These are phyloP conservation scores for Syzygium syzygioides DNA, from an alignment of 441 rosid genomes.

Conservation along the genomic window DNA sequence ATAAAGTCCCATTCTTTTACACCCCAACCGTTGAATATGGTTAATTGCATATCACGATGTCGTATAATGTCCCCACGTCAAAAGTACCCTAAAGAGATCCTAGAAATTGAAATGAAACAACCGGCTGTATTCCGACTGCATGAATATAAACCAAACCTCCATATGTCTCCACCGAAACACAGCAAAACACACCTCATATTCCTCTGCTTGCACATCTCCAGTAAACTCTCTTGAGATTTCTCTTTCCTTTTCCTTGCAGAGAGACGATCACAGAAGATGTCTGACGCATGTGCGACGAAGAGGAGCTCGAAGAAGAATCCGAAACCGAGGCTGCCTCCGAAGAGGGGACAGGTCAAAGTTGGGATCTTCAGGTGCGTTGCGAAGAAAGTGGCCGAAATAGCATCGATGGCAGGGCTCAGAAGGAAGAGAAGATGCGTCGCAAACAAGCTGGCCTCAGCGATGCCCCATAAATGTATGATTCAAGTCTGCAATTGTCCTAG, in stretches of 20 bases:
- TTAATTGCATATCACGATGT: not conserved
- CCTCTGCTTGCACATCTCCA: not conserved
- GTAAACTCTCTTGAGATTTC: not conserved
- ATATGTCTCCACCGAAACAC: not conserved
- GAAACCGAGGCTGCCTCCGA: slow-evolving; percentile 22
- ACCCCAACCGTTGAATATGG: too few relatives aligned
- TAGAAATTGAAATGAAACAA: not conserved
- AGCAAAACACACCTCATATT: not conserved
- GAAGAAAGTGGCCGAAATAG: not conserved
- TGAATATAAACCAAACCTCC: not conserved
- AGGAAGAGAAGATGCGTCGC: slow-evolving; percentile 3
- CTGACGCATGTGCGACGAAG: not conserved
- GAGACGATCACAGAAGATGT: not conserved
- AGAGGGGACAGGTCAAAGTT: slow-evolving; percentile 20
- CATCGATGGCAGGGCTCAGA: not conserved
- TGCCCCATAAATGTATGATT: not conserved
- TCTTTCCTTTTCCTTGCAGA: not conserved
- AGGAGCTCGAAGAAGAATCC: not conserved
- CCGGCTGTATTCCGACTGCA: not conserved
- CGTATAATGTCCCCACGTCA: not conserved
- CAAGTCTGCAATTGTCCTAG: too few relatives aligned
- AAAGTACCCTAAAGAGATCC: not conserved
- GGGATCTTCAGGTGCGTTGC: slow-evolving; percentile 1
- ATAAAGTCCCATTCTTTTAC: too few relatives aligned
- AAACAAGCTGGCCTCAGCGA: not conserved